phyloP scores from a whole-genome alignment of 148 eudicot genomes.

The Rhododendron simsii region DNA sequence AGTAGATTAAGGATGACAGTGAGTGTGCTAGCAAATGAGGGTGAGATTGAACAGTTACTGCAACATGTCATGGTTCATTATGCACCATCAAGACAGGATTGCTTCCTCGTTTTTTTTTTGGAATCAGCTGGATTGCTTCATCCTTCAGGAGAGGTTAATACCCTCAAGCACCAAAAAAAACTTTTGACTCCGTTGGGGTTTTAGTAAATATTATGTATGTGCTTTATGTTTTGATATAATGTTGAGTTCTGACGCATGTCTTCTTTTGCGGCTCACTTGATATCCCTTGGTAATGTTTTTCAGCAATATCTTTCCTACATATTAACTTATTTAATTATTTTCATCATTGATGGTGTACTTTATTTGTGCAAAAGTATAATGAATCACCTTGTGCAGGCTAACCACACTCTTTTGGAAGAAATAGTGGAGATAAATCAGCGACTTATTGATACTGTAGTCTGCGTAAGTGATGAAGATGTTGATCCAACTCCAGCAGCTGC shows the following conservation, averaged over 20 bases:
- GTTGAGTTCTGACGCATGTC: not conserved
- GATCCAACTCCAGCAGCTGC: slow-evolving; percentile 54
- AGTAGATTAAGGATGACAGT: no score
- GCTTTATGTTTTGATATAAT: no score
- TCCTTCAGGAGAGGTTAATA: no score
- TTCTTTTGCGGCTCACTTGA: not conserved
- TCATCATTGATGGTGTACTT: not conserved
- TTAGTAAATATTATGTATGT: no score
- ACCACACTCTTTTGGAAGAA: slow-evolving; percentile 77
- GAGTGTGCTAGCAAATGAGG: no score
- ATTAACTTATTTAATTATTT: not conserved
- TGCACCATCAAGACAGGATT: no score
- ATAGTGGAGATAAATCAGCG: slow-evolving; percentile 72
- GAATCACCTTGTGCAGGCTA: slow-evolving; percentile 42
- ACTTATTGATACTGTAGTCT: slow-evolving; percentile 80
- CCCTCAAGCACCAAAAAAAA: no score
- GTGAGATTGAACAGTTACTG: no score
- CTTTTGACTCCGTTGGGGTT: no score
- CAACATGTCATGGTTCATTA: no score
- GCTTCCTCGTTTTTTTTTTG: no score
- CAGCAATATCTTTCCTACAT: not conserved
- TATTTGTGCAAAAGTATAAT: not conserved
- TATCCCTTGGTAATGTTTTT: not conserved
- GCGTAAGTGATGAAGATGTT: slow-evolving; percentile 54
- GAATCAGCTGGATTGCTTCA: no score